Evolutionary conservation across 164 flowering plant genomes (phyloP), one percentile per base, ranked within the genome.

Genomic region (Chloranthus sessilifolius): DNA sequence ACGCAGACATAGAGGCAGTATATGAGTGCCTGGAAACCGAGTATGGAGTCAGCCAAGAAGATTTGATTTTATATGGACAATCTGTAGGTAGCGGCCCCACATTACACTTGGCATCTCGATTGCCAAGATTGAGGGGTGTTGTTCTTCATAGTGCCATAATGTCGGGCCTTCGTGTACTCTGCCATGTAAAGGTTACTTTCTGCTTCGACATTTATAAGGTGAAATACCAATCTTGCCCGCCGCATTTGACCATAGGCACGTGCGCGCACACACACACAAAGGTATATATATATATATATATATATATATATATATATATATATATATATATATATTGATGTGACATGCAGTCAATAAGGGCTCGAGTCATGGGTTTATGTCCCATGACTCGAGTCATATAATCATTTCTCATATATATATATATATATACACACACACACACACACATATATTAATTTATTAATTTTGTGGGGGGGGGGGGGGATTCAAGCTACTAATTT

Each of bases 31-130:
- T 92, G 38, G 72, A 92, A 71, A 81, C 85, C 6, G 78, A 86
- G 54, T 88, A 91, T 62, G 98, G 95, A 55, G 72, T 82, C 34
- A 75, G 94, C 69, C 95, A 91, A 60, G 98, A 91, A 61, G 78
- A 85, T 45, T 23, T 91, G 52, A 85, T 91, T 55, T 60, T 91
- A 43, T 91, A 91, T 55, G 98, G 98, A n/a, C 98, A 91, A 64
- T 91, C 98, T 11, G 96, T 91, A 37, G 96, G 98, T 51, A 92
- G 99, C 70, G 99, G 99, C 5, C 99, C 99, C 5, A 92, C 99
- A 24, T 57, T 92, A 49, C 95, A 92, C 68, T 76, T 92, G 74
- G 99, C 99, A n/a, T 67, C 98, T 47, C 69, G 72, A 51, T 53
- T 91, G 56, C 98, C 98, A n/a, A 74, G 96, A 70, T 60, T 91